phyloP scores from a whole-genome alignment of 257 asterid genomes.

The Dorcoceras hygrometricum region DNA sequence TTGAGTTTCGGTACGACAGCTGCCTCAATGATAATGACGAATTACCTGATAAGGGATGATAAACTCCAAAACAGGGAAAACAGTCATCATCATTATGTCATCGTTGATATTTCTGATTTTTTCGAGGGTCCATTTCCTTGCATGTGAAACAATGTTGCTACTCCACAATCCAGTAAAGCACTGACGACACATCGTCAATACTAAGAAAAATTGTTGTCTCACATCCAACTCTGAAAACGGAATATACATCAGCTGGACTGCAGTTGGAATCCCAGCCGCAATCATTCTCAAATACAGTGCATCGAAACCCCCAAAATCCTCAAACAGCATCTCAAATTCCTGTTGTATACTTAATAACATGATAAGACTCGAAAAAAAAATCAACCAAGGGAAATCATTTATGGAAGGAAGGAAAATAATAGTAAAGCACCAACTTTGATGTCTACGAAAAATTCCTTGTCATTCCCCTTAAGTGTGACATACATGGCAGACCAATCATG shows the following conservation, averaged over 20 bases:
- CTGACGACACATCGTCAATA: slow-evolving; percentile 45
- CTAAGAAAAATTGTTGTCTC: slow-evolving; percentile 62
- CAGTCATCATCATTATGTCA: slow-evolving; percentile 80
- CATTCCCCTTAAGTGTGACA: slow-evolving; percentile 76
- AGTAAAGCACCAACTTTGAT: slow-evolving; percentile 50
- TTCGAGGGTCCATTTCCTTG: slow-evolving; percentile 47
- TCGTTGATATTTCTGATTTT: slow-evolving; percentile 52
- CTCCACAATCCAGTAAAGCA: slow-evolving; percentile 68
- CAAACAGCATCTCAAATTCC: slow-evolving; percentile 85
- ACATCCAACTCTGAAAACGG: slow-evolving; percentile 77
- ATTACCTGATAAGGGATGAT: slow-evolving; percentile 78
- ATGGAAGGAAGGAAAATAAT: slow-evolving; percentile 16
- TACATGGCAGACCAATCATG: slow-evolving; percentile 94
- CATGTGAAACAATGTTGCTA: slow-evolving; percentile 36
- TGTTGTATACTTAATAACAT: slow-evolving; percentile 31
- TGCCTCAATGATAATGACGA: slow-evolving; percentile 20
- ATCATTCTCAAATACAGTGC: slow-evolving; percentile 83
- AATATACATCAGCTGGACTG: slow-evolving; percentile 93
- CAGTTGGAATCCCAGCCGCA: slow-evolving; percentile 77
- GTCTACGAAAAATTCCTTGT: slow-evolving; percentile 76
- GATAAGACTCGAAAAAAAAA: slow-evolving; percentile 21
- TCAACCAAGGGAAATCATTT: slow-evolving; percentile 1
- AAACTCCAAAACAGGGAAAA: slow-evolving; percentile 78
- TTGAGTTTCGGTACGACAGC: slow-evolving; percentile 9
- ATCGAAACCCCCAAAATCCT: slow-evolving; percentile 94